Conservation (phyloP, 768 basidiomycete genomes). For the Cytidiella melzeri region DNA sequence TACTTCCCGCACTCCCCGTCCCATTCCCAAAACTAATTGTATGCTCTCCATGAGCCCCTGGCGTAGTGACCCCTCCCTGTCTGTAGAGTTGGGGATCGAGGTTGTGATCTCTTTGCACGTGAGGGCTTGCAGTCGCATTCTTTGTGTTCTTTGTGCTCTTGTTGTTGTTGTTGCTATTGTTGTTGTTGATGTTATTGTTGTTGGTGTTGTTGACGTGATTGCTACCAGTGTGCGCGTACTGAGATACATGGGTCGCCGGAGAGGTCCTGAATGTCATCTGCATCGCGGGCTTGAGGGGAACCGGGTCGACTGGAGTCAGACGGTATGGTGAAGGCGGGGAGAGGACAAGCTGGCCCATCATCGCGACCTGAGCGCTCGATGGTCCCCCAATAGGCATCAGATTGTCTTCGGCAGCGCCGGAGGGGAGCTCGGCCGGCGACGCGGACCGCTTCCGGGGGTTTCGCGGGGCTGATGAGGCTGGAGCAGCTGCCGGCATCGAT, state of each 20-base stretch:
- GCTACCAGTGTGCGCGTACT: conserved; percentile 1
- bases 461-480: conserved; percentile 3
- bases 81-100: not conserved
- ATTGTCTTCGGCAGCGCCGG: not conserved
- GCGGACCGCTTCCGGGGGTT: conserved; percentile 15
- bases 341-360: conserved; percentile 9
- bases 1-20: not conserved
- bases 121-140: not conserved
- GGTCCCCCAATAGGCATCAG: not conserved
- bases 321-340: conserved; percentile 17
- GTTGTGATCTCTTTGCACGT: not conserved
- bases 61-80: not conserved
- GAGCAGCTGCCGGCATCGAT: not conserved
- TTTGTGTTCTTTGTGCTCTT: conserved; percentile 6
- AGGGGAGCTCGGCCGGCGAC: conserved; percentile 16
- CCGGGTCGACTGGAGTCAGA: conserved; percentile 15
- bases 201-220: too few relatives aligned
- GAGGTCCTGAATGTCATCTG: conserved; percentile 18
- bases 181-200: too few relatives aligned
- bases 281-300: conserved; percentile 19
- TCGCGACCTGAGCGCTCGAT: not conserved
- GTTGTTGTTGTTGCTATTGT: conserved; percentile 5
- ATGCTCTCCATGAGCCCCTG: not conserved
- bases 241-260: not conserved
- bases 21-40: not conserved